Conservation (phyloP, 805 yeast species). For the Candida broadrunensis region DNA sequence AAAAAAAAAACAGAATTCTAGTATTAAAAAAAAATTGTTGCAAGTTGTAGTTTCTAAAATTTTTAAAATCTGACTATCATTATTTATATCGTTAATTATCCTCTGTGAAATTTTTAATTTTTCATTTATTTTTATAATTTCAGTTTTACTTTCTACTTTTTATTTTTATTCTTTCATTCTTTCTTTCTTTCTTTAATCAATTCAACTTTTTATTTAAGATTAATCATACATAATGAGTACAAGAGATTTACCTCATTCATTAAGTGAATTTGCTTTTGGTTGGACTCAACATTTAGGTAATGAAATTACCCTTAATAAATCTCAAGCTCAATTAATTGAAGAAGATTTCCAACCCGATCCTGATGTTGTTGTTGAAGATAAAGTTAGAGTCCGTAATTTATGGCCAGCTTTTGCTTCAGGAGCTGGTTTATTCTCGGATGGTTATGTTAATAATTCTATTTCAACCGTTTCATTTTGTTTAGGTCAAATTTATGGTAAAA, state of each 20-base stretch:
- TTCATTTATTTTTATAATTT: no score
- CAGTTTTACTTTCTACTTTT: no score
- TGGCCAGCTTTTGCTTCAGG: constrained; percentile 84
- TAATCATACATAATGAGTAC: constrained; percentile 30
- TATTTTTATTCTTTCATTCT: no score
- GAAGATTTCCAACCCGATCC: constrained; percentile 14
- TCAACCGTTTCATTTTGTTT: constrained; percentile 75
- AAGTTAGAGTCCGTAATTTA: constrained; percentile 13
- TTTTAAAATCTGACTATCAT: no score
- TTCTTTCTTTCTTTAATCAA: no score
- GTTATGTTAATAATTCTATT: constrained; percentile 84
- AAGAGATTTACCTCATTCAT: constrained; percentile 51
- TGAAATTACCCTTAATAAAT: constrained; percentile 42
- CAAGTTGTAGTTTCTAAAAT: no score
- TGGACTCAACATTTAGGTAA: constrained; percentile 40
- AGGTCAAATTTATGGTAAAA: constrained; percentile 58
- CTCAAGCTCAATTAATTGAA: constrained; percentile 13
- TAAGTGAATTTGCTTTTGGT: constrained; percentile 33
- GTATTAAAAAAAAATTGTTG: no score
- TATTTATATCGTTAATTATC: no score
- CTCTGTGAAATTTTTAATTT: no score
- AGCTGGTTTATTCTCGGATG: constrained; percentile 91
- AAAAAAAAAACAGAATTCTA: no score
- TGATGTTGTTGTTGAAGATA: constrained; percentile 15
- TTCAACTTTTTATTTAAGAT: no score